Evolutionary conservation across 768 basidiomycete genomes (phyloP), one percentile per base, ranked within the genome.

Genomic region (Lentinula detonsa): DNA sequence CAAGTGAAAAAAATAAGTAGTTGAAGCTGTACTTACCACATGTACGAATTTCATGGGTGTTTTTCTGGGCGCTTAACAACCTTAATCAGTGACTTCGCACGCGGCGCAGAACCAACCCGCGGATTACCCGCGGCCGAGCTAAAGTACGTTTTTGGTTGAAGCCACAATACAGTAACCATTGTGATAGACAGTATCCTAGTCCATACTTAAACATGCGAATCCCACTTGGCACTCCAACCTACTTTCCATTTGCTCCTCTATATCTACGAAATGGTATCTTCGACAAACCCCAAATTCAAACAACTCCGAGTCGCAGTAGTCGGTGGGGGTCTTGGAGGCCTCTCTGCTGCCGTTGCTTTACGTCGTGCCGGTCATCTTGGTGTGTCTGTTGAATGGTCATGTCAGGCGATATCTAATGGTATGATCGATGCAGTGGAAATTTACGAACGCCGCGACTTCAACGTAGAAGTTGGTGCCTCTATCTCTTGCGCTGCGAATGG

Each of bases 401-500:
- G 15, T 33, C 33, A 1, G 9, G 42, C 48, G 33, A 40, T 15
- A 6, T 35, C 21, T 42, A 9, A 33, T 33, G 33, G 9, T 49
- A 10, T 51, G 16, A n/a, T 18, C 31, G n/a, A 35, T 49, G 11
- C 28, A 65, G 72, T 73, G 33, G 64, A 68, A 28, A 66, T 72
- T 11, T 72, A 68, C 46, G 72, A 73, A 61, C 65, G 72, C 6
- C 66, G 71, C 21, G 66, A 66, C 51, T 70, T 73, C 63, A 61
- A 70, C 48, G 71, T 71, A 0, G 72, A 73, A 62, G 71, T 73
- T 51, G 72, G 72, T 18, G 72, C 71, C 3, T 71, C 71, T 21
- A 72, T 72, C 62, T 72, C 71, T 28, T 73, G 71, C 60, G 72
- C 72, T 9, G 71, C 71, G 43, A 72, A 72, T 59, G 72, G 72